Evolutionary conservation across 805 yeast genomes (phyloP).

Genomic region (Nakazawaea laoshanensis): DNA sequence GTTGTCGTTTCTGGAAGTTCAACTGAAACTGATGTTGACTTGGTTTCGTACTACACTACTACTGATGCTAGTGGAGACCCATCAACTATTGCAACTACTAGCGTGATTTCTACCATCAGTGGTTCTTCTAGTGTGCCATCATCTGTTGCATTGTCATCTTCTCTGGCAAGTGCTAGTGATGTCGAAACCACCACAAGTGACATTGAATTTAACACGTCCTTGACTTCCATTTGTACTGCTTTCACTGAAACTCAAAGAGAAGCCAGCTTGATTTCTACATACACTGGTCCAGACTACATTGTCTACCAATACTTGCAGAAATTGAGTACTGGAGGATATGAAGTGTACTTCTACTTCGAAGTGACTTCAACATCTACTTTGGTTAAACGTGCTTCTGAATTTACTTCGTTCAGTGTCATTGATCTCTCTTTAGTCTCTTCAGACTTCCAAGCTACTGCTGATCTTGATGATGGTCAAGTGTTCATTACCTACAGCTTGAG

Average conservation of each 20-base stretch:
- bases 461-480: too few species aligned
- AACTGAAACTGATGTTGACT: constrained; percentile 2
- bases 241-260: background rate
- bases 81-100: background rate
- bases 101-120: background rate
- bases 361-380: constrained; percentile 1
- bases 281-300: constrained; percentile 3
- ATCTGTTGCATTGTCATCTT: constrained; percentile 2
- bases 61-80: constrained; percentile 1
- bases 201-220: too few species aligned
- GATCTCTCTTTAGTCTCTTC: too few species aligned
- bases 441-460: too few species aligned
- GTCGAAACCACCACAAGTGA: background rate
- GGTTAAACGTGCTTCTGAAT: too few species aligned
- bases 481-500: too few species aligned
- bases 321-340: background rate
- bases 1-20: constrained; percentile 1
- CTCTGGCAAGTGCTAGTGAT: background rate
- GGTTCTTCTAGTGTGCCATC: background rate
- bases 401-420: too few species aligned
- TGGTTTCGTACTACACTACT: constrained; percentile 3
- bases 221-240: constrained; percentile 1
- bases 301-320: constrained; percentile 3
- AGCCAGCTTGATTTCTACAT: background rate
- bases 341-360: constrained; percentile 4